Evolutionary conservation across 192 early-diverging fungal species (phyloP).

Genomic region (Backusella liffmaniae): DNA sequence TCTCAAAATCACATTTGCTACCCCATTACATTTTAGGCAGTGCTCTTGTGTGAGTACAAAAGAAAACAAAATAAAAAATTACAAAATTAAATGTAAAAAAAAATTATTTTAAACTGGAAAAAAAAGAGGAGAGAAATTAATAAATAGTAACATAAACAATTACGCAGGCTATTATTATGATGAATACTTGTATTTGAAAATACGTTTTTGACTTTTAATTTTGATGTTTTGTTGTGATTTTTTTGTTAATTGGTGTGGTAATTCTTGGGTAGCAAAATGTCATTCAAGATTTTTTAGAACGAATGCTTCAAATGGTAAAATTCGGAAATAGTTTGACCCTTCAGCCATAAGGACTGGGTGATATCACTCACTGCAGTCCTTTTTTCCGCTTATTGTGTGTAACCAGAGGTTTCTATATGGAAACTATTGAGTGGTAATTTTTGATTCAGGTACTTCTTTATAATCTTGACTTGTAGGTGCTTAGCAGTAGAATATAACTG

Average conservation of each 20-base stretch:
- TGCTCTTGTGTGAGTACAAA: neutral
- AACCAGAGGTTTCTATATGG: neutral
- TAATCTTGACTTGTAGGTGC: neutral
- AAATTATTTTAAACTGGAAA: neutral
- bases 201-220: neutral
- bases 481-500: neutral
- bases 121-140: neutral
- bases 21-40: neutral
- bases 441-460: slow-evolving; percentile 5
- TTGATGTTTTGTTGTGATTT: neutral
- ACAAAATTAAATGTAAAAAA: neutral
- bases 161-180: neutral
- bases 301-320: slow-evolving; percentile 2
- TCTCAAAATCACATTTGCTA: neutral
- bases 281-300: neutral
- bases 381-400: slow-evolving; percentile 1
- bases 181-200: neutral
- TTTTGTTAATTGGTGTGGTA: neutral
- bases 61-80: neutral
- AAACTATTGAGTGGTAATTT: slow-evolving; percentile 6
- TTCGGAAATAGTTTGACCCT: slow-evolving; percentile 5
- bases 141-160: slow-evolving; percentile 2
- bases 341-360: neutral
- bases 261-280: neutral
- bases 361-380: neutral